Evolutionary conservation across 2,329 filamentous ascomycete species (phyloP).

Genomic region (Pseudogymnoascus sp.): DNA sequence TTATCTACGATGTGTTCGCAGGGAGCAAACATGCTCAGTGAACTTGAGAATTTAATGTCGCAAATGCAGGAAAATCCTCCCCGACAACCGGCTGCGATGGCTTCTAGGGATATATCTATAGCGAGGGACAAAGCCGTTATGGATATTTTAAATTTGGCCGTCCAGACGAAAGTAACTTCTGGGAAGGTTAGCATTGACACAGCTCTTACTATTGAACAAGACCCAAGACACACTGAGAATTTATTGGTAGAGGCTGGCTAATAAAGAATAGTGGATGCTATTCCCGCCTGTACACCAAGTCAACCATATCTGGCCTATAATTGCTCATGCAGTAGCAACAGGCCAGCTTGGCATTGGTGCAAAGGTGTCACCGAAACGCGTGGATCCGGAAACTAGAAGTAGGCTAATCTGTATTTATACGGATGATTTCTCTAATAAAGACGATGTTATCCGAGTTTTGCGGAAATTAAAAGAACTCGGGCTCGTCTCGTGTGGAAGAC

Average conservation of each 20-base stretch:
- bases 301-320: constrained; percentile 54
- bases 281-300: constrained; percentile 50
- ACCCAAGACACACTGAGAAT: background rate
- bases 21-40: constrained; percentile 25
- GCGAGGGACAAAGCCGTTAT: constrained; percentile 38
- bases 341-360: constrained; percentile 63
- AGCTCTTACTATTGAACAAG: background rate
- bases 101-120: constrained; percentile 18
- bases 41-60: constrained; percentile 31
- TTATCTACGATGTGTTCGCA: background rate
- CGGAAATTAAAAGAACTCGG: constrained; percentile 52
- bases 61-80: constrained; percentile 39
- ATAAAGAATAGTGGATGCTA: constrained; percentile 58
- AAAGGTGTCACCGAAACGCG: constrained; percentile 58
- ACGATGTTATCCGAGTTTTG: constrained; percentile 63
- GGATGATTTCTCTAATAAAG: constrained; percentile 58
- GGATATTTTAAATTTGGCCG: constrained; percentile 54
- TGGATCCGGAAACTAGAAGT: constrained; percentile 33
- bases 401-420: constrained; percentile 74
- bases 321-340: constrained; percentile 58
- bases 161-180: constrained; percentile 45
- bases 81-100: constrained; percentile 13
- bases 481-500: constrained; percentile 42
- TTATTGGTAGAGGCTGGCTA: background rate
- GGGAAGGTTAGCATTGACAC: constrained; percentile 51